Percentiles rank a stretch among this genome's conserved stretches.
Conservation (phyloP, 305 asterid species). For the Solanum chacoense region DNA sequence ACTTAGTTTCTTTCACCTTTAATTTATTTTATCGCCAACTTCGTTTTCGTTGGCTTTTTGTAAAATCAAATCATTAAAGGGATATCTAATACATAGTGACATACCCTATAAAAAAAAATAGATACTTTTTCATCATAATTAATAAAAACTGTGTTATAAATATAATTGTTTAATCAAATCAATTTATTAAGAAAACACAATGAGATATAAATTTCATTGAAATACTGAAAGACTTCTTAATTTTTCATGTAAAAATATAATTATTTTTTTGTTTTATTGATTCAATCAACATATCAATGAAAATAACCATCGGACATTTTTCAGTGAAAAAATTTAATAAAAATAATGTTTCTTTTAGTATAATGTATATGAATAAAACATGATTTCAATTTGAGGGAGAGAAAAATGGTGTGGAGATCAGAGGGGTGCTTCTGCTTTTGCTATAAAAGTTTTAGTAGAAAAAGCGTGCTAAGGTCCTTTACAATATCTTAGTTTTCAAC, state of each 20-base stretch:
- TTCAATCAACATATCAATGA: too few species aligned
- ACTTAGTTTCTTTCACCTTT: neutral
- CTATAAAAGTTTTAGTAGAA: neutral
- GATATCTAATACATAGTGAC: neutral
- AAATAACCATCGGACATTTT: too few species aligned
- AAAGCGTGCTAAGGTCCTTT: neutral
- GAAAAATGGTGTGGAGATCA: neutral
- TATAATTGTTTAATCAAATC: neutral
- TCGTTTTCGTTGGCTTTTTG: neutral
- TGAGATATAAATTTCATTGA: neutral
- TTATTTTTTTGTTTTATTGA: neutral
- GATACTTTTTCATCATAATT: neutral
- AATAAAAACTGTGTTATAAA: too few species aligned
- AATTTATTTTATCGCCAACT: neutral
- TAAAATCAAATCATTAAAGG: neutral
- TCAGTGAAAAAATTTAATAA: neutral
- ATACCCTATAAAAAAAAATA: neutral
- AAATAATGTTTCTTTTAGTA: neutral
- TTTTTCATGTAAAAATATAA: neutral
- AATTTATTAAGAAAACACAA: too few species aligned
- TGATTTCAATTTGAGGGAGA: neutral
- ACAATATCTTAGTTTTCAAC: neutral
- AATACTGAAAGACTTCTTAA: neutral
- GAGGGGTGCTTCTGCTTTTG: neutral
- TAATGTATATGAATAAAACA: neutral